phyloP scores from a whole-genome alignment of 78 protist genomes.

The Chrysochromulina tobinii region DNA sequence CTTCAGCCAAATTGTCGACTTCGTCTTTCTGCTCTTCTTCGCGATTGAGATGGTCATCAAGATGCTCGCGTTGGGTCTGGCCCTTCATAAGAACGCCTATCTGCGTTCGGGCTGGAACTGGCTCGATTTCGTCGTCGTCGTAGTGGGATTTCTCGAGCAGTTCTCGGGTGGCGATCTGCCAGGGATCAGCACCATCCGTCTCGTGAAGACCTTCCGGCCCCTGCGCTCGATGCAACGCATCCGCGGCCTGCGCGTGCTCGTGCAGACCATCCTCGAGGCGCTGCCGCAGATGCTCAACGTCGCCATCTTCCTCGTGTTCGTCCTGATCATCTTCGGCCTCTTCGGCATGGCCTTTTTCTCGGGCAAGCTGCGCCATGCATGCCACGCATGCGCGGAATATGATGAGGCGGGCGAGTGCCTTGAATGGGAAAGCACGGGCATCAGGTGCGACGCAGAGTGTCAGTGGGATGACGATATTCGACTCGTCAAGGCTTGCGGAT shows the following conservation, averaged over 20 bases:
- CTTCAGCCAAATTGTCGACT: neutral
- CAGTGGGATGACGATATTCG: neutral
- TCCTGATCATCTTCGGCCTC: slow-evolving; percentile 39
- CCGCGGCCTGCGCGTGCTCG: slow-evolving; percentile 29
- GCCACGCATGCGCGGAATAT: neutral
- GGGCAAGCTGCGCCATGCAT: neutral
- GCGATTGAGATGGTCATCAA: neutral
- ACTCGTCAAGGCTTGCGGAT: neutral
- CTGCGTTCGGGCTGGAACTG: slow-evolving; percentile 4
- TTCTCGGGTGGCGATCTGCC: neutral
- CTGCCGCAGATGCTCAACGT: slow-evolving; percentile 42
- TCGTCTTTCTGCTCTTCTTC: neutral
- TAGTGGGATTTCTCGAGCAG: neutral
- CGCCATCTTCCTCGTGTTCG: slow-evolving; percentile 1
- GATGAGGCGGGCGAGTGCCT: no score
- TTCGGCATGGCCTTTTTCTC: slow-evolving; percentile 45
- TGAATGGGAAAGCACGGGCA: neutral
- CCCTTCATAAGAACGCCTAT: neutral
- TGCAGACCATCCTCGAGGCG: slow-evolving; percentile 20
- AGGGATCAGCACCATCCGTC: neutral
- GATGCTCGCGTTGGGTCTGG: neutral
- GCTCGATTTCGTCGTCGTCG: slow-evolving; percentile 24
- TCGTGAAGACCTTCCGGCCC: neutral
- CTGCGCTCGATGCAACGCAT: neutral
- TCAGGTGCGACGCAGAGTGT: neutral